Conservation (phyloP, 2,329 filamentous ascomycete species). For the Sporothrix humicola region DNA sequence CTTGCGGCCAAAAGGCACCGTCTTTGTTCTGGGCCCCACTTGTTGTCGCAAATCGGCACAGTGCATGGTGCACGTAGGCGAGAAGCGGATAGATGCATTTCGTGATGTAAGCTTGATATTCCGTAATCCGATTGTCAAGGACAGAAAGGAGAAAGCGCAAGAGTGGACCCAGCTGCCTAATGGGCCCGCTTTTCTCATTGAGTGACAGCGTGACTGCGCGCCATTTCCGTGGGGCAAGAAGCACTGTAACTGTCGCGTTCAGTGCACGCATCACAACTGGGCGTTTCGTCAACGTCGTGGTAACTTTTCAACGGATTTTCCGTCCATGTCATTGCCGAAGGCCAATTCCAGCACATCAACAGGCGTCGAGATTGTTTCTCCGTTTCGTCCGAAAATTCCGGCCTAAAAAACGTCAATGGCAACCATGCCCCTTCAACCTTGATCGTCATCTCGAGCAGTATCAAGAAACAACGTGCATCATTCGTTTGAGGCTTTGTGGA, state of each 20-base stretch:
- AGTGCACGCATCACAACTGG: neutral
- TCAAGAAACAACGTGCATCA: neutral
- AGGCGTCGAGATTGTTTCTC: neutral
- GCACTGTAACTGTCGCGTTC: constrained; percentile 1
- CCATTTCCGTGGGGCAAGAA: constrained; percentile 33
- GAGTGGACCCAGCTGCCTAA: constrained; percentile 10
- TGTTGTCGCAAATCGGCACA: constrained; percentile 7
- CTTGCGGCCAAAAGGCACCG: neutral
- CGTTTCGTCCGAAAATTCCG: neutral
- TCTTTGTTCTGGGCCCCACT: constrained; percentile 17
- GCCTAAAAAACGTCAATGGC: neutral
- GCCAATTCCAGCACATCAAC: no score
- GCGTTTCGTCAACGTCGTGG: constrained; percentile 2
- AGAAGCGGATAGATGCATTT: neutral
- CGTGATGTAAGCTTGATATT: neutral
- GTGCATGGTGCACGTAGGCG: neutral
- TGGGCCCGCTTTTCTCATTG: constrained; percentile 2
- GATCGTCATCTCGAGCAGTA: neutral
- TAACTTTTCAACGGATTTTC: neutral
- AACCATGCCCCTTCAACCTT: constrained; percentile 9
- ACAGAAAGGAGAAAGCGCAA: neutral
- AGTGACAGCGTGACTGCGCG: constrained; percentile 36
- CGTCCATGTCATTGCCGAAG: neutral
- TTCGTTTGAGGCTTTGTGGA: neutral
- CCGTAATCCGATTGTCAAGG: no score